Percentiles rank a stretch among this genome's conserved stretches.
phyloP scores from a whole-genome alignment of 78 protist species.

The Thecamonas trahens region DNA sequence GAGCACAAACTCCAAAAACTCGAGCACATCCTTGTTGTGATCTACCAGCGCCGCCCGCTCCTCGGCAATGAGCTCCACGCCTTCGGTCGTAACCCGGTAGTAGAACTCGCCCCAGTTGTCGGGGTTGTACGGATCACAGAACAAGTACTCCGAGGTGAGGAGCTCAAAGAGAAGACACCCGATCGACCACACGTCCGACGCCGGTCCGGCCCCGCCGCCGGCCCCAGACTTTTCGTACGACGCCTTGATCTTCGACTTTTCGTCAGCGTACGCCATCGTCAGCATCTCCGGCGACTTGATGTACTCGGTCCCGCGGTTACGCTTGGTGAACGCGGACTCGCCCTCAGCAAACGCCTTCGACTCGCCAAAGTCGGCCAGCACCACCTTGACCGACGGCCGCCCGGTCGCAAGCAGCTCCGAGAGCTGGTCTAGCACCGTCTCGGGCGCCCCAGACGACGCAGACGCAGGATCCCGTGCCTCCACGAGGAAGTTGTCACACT shows the following conservation, averaged over 20 bases:
- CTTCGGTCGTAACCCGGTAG: conserved; percentile 60
- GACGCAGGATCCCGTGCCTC: conserved; percentile 49
- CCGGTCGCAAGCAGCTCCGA: no score
- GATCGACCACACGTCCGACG: conserved; percentile 82
- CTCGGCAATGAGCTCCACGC: conserved; percentile 29
- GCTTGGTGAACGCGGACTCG: conserved; percentile 52
- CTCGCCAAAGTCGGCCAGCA: conserved; percentile 85
- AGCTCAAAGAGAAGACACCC: conserved; percentile 86
- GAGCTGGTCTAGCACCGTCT: no score
- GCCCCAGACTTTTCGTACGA: no score
- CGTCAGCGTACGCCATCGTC: conserved; percentile 42
- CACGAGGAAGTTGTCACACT: conserved; percentile 75
- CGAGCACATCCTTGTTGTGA: conserved; percentile 38
- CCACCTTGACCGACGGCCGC: no score
- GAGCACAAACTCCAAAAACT: conserved; percentile 55
- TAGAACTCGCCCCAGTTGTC: conserved; percentile 78
- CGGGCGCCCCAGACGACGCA: no score
- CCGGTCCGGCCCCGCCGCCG: conserved; percentile 40
- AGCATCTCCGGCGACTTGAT: conserved; percentile 90
- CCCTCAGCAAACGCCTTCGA: conserved; percentile 51
- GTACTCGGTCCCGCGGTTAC: conserved; percentile 87
- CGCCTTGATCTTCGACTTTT: no score
- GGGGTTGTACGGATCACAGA: no score
- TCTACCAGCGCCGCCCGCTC: conserved; percentile 24
- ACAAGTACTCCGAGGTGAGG: conserved; percentile 74